A percentile compares a stretch with the other conserved stretches of the same genome.
Conservation (phyloP, 1,284 basidiomycete genomes). For the Cryptococcus sp. region DNA sequence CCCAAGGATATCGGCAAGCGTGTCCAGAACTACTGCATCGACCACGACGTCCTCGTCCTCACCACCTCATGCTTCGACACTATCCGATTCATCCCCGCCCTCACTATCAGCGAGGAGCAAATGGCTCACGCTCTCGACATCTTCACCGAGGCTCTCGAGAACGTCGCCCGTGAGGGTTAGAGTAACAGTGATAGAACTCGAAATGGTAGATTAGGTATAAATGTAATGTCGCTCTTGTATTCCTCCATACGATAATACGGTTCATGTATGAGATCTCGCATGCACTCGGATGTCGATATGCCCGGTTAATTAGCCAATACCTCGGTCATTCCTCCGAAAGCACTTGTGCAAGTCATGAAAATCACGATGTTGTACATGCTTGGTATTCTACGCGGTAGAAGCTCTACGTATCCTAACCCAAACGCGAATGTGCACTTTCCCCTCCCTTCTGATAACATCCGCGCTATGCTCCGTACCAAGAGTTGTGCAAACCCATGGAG, state of each 20-base stretch:
- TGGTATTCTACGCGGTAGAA: too few species aligned
- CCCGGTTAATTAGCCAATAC: too few species aligned
- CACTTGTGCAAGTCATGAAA: too few species aligned
- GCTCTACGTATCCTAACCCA: too few species aligned
- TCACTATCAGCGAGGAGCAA: constrained; percentile 66
- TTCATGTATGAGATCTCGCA: too few species aligned
- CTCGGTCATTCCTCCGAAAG: too few species aligned
- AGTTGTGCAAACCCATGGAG: constrained; percentile 54
- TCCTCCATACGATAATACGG: too few species aligned
- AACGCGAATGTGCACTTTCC: too few species aligned
- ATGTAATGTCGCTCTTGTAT: too few species aligned
- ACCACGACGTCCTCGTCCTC: constrained; percentile 74
- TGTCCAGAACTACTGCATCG: constrained; percentile 77
- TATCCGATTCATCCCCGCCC: constrained; percentile 67
- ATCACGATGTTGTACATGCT: too few species aligned
- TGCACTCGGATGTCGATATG: too few species aligned
- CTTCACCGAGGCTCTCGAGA: constrained; percentile 64
- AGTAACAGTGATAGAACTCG: not conserved
- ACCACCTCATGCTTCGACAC: constrained; percentile 54
- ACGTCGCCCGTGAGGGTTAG: constrained; percentile 62
- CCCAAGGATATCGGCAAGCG: constrained; percentile 69
- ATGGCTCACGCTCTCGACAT: constrained; percentile 63
- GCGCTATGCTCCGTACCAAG: constrained; percentile 42
- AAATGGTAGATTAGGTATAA: too few species aligned
- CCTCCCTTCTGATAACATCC: not conserved